Conservation (phyloP, 805 yeast genomes). For the Lachancea lanzarotensis region DNA sequence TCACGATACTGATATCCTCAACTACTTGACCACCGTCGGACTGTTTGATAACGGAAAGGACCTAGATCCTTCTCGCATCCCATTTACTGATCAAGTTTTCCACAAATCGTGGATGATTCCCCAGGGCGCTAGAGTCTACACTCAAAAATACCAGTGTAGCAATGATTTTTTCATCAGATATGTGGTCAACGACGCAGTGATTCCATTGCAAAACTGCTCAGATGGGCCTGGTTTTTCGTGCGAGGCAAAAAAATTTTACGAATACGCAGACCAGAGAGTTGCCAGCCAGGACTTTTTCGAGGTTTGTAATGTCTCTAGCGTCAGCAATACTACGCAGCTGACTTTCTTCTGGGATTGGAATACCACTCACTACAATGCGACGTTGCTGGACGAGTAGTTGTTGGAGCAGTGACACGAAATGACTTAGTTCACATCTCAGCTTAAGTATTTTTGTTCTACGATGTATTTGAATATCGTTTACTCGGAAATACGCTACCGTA, state of each 20-base stretch:
- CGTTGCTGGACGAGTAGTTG: slow-evolving; percentile 4
- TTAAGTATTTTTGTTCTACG: no score
- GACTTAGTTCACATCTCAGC: no score
- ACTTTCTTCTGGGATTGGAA: slow-evolving; percentile 22
- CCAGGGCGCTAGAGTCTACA: slow-evolving; percentile 48
- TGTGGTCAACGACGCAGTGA: slow-evolving; percentile 48
- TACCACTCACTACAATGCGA: slow-evolving; percentile 16
- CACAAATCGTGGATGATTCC: slow-evolving; percentile 46
- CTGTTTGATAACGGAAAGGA: slow-evolving; percentile 34
- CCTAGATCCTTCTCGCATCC: slow-evolving; percentile 40
- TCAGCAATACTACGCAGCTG: slow-evolving; percentile 17
- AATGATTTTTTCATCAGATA: slow-evolving; percentile 41
- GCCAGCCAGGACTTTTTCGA: slow-evolving; percentile 26
- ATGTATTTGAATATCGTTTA: no score
- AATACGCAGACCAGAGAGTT: slow-evolving; percentile 29
- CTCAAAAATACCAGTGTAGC: slow-evolving; percentile 44
- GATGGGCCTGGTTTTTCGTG: slow-evolving; percentile 52
- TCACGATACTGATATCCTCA: slow-evolving; percentile 64
- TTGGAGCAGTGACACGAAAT: no score
- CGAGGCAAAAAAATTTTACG: slow-evolving; percentile 32
- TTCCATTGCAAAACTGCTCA: slow-evolving; percentile 43
- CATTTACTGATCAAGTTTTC: slow-evolving; percentile 41
- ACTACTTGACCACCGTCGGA: slow-evolving; percentile 61
- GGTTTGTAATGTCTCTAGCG: slow-evolving; percentile 28
- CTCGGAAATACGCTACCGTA: no score